These are phyloP conservation scores for Fraxinus greggii DNA, from an alignment of 305 asterid genomes.

Conservation along the genomic window DNA sequence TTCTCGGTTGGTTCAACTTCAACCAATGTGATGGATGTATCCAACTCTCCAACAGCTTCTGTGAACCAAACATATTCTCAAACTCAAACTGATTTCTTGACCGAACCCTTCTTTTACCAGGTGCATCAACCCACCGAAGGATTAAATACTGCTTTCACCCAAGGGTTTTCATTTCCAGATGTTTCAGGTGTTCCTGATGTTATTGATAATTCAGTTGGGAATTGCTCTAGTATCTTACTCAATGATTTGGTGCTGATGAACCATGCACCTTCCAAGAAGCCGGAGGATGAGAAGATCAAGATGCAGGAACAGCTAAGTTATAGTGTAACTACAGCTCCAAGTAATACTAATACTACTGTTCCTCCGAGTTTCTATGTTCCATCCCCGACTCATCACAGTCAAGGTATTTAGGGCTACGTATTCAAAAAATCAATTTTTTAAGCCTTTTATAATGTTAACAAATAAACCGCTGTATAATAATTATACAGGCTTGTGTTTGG, in stretches of 20 bases:
- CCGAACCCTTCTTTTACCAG: conserved; percentile 51
- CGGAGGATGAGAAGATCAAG: conserved; percentile 31
- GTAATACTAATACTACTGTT: conserved; percentile 17
- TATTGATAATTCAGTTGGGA: conserved; percentile 20
- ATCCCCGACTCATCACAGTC: conserved; percentile 29
- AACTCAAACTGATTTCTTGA: conserved; percentile 34
- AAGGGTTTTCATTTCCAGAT: conserved; percentile 41
- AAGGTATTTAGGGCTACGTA: conserved; percentile 42
- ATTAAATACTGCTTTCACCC: conserved; percentile 25
- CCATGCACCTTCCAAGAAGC: conserved; percentile 23
- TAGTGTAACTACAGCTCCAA: conserved; percentile 17
- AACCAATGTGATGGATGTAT: conserved; percentile 17
- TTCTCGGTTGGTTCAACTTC: conserved; percentile 29
- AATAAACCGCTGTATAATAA: not conserved
- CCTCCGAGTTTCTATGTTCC: conserved; percentile 31
- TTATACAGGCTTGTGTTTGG: too few species aligned
- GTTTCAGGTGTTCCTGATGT: conserved; percentile 22
- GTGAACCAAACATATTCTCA: conserved; percentile 59
- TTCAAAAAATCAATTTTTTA: not conserved
- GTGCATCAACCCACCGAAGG: conserved; percentile 36
- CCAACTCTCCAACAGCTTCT: conserved; percentile 57
- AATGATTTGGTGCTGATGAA: conserved; percentile 53
- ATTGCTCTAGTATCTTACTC: conserved; percentile 26
- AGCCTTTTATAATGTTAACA: not conserved
- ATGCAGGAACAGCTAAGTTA: conserved; percentile 29